Percentiles rank a stretch among this genome's conserved stretches.
phyloP scores from a whole-genome alignment of 345 rosid genomes.

The Euphorbia peplus region DNA sequence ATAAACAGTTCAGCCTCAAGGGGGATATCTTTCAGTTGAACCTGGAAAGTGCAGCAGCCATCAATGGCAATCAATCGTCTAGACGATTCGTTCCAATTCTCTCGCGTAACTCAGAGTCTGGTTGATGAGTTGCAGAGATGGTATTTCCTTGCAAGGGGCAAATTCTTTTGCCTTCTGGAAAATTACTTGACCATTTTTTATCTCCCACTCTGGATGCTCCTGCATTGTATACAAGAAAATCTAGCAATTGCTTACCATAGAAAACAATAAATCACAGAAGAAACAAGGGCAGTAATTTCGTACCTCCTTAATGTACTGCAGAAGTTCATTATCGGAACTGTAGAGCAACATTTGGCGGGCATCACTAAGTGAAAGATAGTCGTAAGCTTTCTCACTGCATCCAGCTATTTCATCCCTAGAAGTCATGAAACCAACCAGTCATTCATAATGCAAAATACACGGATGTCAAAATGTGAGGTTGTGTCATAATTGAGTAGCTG shows the following conservation, averaged over 20 bases:
- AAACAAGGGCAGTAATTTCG: background rate
- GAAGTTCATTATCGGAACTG: conserved; percentile 72
- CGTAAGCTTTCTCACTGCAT: conserved; percentile 98
- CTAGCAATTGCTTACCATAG: background rate
- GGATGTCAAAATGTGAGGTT: too few relatives aligned
- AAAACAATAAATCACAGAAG: background rate
- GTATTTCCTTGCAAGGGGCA: conserved; percentile 93
- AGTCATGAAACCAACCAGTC: conserved; percentile 5
- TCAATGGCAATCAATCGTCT: conserved; percentile 7
- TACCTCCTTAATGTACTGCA: conserved; percentile 77
- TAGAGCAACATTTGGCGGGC: conserved; percentile 73
- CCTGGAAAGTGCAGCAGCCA: background rate
- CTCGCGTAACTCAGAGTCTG: conserved; percentile 96
- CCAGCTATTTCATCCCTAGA: conserved; percentile 95
- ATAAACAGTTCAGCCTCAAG: conserved; percentile 1
- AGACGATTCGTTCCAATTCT: conserved; percentile 97
- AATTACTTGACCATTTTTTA: conserved; percentile 58
- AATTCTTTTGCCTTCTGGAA: conserved; percentile 94
- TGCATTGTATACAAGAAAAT: conserved; percentile 25
- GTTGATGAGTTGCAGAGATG: conserved; percentile 92
- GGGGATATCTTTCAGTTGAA: background rate
- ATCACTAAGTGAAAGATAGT: conserved; percentile 66
- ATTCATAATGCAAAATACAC: background rate
- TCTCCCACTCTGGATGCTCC: conserved; percentile 98
- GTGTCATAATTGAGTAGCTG: too few relatives aligned